These are phyloP conservation scores for Leishmania arabica DNA, from an alignment of 208 protist genomes.

Conservation along the genomic window DNA sequence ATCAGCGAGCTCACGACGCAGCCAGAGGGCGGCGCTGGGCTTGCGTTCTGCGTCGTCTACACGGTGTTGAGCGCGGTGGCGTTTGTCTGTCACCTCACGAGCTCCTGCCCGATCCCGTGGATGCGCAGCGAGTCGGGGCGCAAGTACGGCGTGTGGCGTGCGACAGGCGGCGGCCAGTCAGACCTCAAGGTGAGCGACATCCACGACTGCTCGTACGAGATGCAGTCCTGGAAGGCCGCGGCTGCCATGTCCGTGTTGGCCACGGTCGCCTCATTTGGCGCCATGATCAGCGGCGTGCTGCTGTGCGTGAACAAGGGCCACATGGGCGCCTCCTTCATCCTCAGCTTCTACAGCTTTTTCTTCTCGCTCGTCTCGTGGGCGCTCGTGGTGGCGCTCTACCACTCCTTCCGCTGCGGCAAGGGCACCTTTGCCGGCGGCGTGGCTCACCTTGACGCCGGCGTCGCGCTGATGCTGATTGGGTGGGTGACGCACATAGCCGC, in stretches of 20 bases:
- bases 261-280: conserved; percentile 30
- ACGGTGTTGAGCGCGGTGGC: conserved; percentile 30
- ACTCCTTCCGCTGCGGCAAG: conserved; percentile 47
- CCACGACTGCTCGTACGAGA: conserved; percentile 48
- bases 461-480: conserved; percentile 44
- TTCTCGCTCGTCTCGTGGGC: conserved; percentile 50
- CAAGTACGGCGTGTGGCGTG: conserved; percentile 46
- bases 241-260: conserved; percentile 45
- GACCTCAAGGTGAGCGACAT: conserved; percentile 34
- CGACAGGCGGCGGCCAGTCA: conserved; percentile 37
- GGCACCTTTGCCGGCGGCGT: conserved; percentile 34
- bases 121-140: conserved; percentile 32
- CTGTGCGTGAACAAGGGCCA: conserved; percentile 39
- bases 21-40: conserved; percentile 27
- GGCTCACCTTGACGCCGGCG: conserved; percentile 49
- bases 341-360: conserved; percentile 45
- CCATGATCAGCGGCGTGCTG: conserved; percentile 36
- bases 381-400: conserved; percentile 36
- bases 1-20: conserved; percentile 36
- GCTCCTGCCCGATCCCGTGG: conserved; percentile 51
- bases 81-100: conserved; percentile 46
- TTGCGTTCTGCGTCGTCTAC: conserved; percentile 27
- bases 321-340: conserved; percentile 40
- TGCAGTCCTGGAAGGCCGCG: conserved; percentile 53
- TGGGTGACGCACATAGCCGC: conserved; percentile 34